Percentiles rank a stretch among this genome's conserved stretches.
Conservation (phyloP, 1,284 basidiomycete species). For the Microbotryum saponariae region DNA sequence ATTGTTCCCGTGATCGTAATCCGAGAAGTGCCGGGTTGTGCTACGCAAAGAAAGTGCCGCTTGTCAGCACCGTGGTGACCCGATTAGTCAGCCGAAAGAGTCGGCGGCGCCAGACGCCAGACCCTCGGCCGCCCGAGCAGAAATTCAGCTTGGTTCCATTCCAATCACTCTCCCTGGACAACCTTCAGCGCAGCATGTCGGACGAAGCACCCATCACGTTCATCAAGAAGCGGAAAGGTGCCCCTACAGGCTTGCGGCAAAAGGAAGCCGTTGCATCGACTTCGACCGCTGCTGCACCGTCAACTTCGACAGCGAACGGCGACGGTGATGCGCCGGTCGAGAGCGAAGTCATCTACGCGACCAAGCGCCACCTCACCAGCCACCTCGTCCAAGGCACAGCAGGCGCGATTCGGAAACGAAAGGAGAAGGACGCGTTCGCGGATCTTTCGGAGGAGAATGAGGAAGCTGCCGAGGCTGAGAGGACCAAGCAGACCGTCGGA, state of each 20-base stretch:
- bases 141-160: not conserved
- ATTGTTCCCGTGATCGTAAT: not conserved
- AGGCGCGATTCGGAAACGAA: conserved; percentile 12
- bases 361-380: conserved; percentile 11
- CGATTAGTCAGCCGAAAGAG: not conserved
- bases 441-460: conserved; percentile 19
- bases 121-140: not conserved
- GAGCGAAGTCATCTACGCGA: conserved; percentile 22
- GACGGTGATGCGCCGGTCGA: conserved; percentile 1
- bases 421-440: not conserved
- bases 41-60: not conserved
- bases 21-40: not conserved
- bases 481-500: conserved; percentile 11
- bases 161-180: not conserved
- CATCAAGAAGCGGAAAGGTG: conserved; percentile 29
- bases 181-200: conserved; percentile 1
- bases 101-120: not conserved
- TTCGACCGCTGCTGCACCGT: not conserved
- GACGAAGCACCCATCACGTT: conserved; percentile 22
- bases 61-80: not conserved
- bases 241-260: conserved; percentile 23
- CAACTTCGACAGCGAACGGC: not conserved
- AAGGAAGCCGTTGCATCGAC: conserved; percentile 1
- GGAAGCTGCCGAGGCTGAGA: not conserved
- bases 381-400: conserved; percentile 31